Conservation (phyloP, 2,329 filamentous ascomycete species). For the Cordyceps javanica region DNA sequence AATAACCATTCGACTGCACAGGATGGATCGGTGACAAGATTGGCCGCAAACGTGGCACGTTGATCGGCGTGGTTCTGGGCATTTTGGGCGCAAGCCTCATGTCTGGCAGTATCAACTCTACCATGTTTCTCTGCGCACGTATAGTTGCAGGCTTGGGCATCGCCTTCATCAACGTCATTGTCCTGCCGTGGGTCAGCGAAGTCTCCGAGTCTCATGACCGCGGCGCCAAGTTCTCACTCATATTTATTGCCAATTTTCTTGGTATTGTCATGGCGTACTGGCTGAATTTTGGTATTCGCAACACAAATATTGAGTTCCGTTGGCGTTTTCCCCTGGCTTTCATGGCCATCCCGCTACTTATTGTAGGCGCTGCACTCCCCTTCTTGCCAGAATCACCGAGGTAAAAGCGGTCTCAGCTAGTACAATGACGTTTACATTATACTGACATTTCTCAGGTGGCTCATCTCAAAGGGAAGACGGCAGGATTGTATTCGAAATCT, state of each 20-base stretch:
- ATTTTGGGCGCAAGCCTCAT: constrained; percentile 44
- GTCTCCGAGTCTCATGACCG: constrained; percentile 39
- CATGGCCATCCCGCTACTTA: constrained; percentile 35
- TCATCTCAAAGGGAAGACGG: constrained; percentile 29
- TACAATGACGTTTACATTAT: too few relatives aligned
- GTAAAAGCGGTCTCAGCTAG: too few relatives aligned
- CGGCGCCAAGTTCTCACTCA: constrained; percentile 40
- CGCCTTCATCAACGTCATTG: constrained; percentile 43
- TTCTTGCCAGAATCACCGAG: constrained; percentile 41
- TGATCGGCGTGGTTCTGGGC: constrained; percentile 40
- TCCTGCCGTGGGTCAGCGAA: constrained; percentile 43
- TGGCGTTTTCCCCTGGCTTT: constrained; percentile 34
- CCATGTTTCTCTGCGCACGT: constrained; percentile 43
- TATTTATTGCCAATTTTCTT: constrained; percentile 48
- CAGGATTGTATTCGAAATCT: constrained; percentile 29
- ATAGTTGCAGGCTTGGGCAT: constrained; percentile 47
- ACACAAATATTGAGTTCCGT: constrained; percentile 25
- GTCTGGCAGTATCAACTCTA: constrained; percentile 35
- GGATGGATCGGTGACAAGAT: constrained; percentile 44
- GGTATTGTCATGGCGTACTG: constrained; percentile 39
- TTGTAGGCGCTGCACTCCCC: constrained; percentile 32
- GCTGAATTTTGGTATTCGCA: constrained; percentile 31
- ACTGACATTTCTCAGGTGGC: constrained; percentile 23
- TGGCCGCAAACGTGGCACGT: constrained; percentile 41
- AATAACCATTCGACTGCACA: background rate